A percentile compares a stretch with the other conserved stretches of the same genome.
Evolutionary conservation across 768 basidiomycete species (phyloP).

Genomic region (Lepiota brunneoincarnata): DNA sequence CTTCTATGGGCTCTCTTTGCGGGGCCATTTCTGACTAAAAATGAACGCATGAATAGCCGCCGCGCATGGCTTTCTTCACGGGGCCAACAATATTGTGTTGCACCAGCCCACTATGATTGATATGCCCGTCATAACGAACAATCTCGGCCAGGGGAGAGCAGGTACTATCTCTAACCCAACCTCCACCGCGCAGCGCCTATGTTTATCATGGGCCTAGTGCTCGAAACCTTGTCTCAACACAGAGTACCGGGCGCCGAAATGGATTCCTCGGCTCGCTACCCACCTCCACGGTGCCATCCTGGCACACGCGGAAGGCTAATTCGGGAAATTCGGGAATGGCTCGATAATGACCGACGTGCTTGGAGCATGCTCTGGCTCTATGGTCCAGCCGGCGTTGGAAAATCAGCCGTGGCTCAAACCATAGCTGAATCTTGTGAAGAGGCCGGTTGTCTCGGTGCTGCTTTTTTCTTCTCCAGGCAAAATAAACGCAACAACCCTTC

Average conservation of each 20-base stretch:
- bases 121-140: too few species aligned
- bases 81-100: too few species aligned
- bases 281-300: constrained; percentile 16
- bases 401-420: constrained; percentile 16
- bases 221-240: not conserved
- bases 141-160: too few species aligned
- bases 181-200: too few species aligned
- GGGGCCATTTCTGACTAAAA: too few species aligned
- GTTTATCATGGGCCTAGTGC: too few species aligned
- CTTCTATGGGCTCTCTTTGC: too few species aligned
- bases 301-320: constrained; percentile 14
- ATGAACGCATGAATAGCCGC: not conserved
- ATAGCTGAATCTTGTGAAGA: constrained; percentile 11
- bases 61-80: too few species aligned
- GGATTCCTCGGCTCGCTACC: constrained; percentile 11
- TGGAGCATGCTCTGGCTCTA: constrained; percentile 15
- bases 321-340: constrained; percentile 10
- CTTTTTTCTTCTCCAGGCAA: constrained; percentile 16
- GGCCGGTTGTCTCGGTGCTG: constrained; percentile 1
- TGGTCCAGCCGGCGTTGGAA: constrained; percentile 19
- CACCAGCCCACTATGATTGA: too few species aligned
- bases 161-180: not conserved
- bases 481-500: constrained; percentile 1
- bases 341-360: not conserved
- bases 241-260: constrained; percentile 2